Evolutionary conservation across 495 filamentous ascomycete species (phyloP), one percentile per base, ranked within the genome.

Genomic region (Venustampulla echinocandica): DNA sequence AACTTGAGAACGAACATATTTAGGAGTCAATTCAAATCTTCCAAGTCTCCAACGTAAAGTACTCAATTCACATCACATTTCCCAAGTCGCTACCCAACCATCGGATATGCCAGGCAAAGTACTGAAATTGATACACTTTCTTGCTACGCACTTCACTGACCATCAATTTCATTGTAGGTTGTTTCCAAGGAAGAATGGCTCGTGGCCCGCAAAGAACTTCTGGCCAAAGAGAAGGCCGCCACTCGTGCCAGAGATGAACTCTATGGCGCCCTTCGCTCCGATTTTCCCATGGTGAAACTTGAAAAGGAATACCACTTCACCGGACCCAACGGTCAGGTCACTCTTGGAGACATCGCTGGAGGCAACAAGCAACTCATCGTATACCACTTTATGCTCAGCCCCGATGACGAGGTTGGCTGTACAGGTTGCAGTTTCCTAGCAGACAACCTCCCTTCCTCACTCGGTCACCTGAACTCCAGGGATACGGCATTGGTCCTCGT

Each of bases 351-450:
- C 24, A 63, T 72, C 40, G 70, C 70, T 50, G 55, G 54, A 13
- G 59, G 52, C 46, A 61, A 62, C 42, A 58, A 64, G 18, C 69
- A 72, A 46, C 60, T 72, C 15, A 64, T 70, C 38, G 40, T 72
- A 22, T 72, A 72, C 50, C 66, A 72, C 46, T 72, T 70, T 54
- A 72, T 72, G 69, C 58, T 72, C 21, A 52, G 35, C 4, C 65
- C 67, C 4, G 41, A 55, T 2, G 56, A 57, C 6, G 47, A 58
- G 6, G 36, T 41, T 0, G 69, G 63, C 35, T 72, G 67, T 28
- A 35, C 47, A 21, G 65, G 66, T 1, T 72, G 67, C 49, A 50
- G 61, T 9, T 62, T 65, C 35, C 52, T 65, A 21, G 62, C 61
- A 38, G 67, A 70, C 39, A 57, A 66, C 49, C 59, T 71, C 39